phyloP scores from a whole-genome alignment of 2,329 filamentous ascomycete species.

The Lecanoromycetidae sp. region DNA sequence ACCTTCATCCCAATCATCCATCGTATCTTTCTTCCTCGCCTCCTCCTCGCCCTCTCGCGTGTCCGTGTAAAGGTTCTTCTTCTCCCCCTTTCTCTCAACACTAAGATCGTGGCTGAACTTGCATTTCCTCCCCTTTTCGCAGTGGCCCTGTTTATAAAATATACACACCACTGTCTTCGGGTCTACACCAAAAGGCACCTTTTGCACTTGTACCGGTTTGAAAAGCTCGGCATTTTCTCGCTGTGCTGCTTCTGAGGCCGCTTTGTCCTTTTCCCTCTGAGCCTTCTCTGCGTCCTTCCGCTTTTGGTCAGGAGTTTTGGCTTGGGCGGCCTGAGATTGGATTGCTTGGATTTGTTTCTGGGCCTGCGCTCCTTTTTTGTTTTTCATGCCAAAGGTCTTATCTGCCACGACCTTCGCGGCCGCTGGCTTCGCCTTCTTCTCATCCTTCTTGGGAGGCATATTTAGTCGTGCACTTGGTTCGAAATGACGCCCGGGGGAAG shows the following conservation, averaged over 20 bases:
- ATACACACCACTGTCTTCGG: constrained; percentile 95
- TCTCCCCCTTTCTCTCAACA: constrained; percentile 81
- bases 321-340: constrained; percentile 56
- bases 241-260: constrained; percentile 72
- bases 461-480: not conserved
- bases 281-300: constrained; percentile 55
- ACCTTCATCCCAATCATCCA: constrained; percentile 85
- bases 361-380: constrained; percentile 88
- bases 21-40: constrained; percentile 76
- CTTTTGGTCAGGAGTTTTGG: constrained; percentile 80
- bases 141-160: constrained; percentile 94
- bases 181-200: constrained; percentile 93
- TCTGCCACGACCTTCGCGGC: constrained; percentile 58
- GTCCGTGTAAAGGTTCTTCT: constrained; percentile 85
- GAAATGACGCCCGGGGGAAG: not conserved
- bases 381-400: constrained; percentile 99
- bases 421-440: constrained; percentile 31
- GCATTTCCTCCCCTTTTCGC: constrained; percentile 95
- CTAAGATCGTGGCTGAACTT: constrained; percentile 92
- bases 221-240: constrained; percentile 70
- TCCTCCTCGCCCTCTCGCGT: constrained; percentile 58
- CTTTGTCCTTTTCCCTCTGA: constrained; percentile 73
- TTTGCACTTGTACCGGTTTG: constrained; percentile 90
- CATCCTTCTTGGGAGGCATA: constrained; percentile 38
- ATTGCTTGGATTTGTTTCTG: constrained; percentile 86